A percentile compares a stretch with the other conserved stretches of the same genome.
Evolutionary conservation across 495 filamentous ascomycete species (phyloP).

Genomic region (Letharia lupina): DNA sequence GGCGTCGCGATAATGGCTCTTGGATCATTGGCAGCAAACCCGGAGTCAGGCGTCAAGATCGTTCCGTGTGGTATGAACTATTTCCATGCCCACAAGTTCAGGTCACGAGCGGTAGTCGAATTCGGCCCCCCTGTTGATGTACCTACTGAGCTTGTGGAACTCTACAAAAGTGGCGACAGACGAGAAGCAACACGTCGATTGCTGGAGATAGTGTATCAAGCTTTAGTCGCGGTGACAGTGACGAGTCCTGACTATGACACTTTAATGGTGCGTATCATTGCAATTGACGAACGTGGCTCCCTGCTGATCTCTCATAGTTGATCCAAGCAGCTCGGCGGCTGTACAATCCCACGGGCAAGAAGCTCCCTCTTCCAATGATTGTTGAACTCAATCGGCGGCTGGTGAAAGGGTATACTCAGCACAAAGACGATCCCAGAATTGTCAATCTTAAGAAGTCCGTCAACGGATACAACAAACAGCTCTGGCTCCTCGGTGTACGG

Average conservation of each 20-base stretch:
- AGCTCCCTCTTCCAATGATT: slow-evolving; percentile 85
- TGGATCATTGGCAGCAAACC: slow-evolving; percentile 79
- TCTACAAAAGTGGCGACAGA: slow-evolving; percentile 73
- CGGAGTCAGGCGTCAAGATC: slow-evolving; percentile 87
- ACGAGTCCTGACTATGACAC: slow-evolving; percentile 94
- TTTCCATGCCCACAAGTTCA: slow-evolving; percentile 98
- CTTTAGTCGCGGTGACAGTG: slow-evolving; percentile 81
- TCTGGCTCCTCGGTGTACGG: slow-evolving; percentile 74
- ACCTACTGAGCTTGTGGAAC: slow-evolving; percentile 68
- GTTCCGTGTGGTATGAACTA: slow-evolving; percentile 99
- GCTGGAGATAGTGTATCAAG: slow-evolving; percentile 77
- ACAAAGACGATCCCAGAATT: slow-evolving; percentile 86
- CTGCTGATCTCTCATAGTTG: slow-evolving; percentile 42
- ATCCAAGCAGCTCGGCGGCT: slow-evolving; percentile 91
- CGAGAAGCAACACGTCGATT: slow-evolving; percentile 75
- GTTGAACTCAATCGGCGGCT: slow-evolving; percentile 94
- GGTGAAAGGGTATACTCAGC: slow-evolving; percentile 83
- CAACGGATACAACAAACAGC: slow-evolving; percentile 77
- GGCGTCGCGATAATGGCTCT: slow-evolving; percentile 98
- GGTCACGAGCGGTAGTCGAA: slow-evolving; percentile 91
- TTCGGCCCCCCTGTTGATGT: slow-evolving; percentile 86
- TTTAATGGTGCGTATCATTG: slow-evolving; percentile 60
- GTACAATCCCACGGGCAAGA: slow-evolving; percentile 91
- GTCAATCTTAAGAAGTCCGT: slow-evolving; percentile 70
- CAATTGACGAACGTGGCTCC: neutral